phyloP scores from a whole-genome alignment of 768 basidiomycete genomes.

The Pulveroboletus sp. region DNA sequence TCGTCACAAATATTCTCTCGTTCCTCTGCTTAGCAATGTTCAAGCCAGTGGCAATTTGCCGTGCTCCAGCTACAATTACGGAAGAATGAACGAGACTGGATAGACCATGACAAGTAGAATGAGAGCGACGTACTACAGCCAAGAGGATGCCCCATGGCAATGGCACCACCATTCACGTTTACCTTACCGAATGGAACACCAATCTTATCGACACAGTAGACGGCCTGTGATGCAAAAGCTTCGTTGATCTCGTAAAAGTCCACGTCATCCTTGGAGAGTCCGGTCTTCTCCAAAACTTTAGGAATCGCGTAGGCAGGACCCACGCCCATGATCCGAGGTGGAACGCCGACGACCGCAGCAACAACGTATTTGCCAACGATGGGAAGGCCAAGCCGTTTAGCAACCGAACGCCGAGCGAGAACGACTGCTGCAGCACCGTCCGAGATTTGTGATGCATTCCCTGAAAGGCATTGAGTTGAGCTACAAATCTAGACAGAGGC shows the following conservation, averaged over 20 bases:
- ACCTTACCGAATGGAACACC: constrained; percentile 74
- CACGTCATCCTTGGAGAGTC: constrained; percentile 63
- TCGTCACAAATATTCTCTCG: constrained; percentile 76
- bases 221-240: constrained; percentile 81
- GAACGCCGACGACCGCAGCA: constrained; percentile 69
- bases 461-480: constrained; percentile 21
- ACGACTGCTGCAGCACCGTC: constrained; percentile 92
- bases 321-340: constrained; percentile 86
- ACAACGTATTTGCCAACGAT: constrained; percentile 82
- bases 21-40: constrained; percentile 75
- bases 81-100: constrained; percentile 2
- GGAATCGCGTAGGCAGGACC: constrained; percentile 90
- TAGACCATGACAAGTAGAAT: not conserved
- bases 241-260: constrained; percentile 94
- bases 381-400: constrained; percentile 78
- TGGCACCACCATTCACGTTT: constrained; percentile 84
- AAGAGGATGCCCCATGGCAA: constrained; percentile 85
- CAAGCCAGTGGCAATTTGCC: constrained; percentile 83
- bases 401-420: constrained; percentile 72
- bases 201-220: constrained; percentile 66
- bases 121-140: constrained; percentile 63
- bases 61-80: constrained; percentile 57
- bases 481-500: not conserved
- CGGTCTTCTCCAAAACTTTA: constrained; percentile 58
- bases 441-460: constrained; percentile 86